Percentiles rank a stretch among this genome's conserved stretches.
Evolutionary conservation across 345 rosid species (phyloP).

Genomic region (Camelina laxa): DNA sequence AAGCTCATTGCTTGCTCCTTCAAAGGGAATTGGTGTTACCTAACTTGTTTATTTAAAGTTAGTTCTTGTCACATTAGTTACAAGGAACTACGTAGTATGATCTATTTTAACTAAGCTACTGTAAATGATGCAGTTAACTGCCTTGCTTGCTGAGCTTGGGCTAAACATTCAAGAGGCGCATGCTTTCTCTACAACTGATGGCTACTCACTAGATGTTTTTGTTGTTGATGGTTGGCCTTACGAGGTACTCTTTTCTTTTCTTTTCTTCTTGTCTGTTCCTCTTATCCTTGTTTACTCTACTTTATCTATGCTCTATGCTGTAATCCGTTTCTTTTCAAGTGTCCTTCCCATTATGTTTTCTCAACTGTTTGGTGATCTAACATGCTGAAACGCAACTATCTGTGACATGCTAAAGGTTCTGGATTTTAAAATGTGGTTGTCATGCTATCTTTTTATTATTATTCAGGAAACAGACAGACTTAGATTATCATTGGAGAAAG

Average conservation of each 20-base stretch:
- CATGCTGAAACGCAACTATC: conserved; percentile 8
- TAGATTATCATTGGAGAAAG: conserved; percentile 71
- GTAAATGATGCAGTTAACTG: conserved; percentile 71
- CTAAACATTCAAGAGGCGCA: conserved; percentile 99
- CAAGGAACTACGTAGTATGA: not conserved
- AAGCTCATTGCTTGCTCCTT: conserved; percentile 25
- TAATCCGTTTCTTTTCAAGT: not conserved
- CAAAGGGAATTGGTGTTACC: not conserved
- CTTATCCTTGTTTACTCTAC: conserved; percentile 10
- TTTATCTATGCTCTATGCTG: conserved; percentile 5
- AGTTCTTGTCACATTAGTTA: conserved; percentile 13
- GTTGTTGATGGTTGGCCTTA: conserved; percentile 99
- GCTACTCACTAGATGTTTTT: conserved; percentile 95
- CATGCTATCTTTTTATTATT: conserved; percentile 39
- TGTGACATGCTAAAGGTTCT: not conserved
- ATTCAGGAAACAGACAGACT: conserved; percentile 83
- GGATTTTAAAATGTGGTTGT: conserved; percentile 33
- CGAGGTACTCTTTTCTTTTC: conserved; percentile 68
- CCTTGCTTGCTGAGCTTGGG: conserved; percentile 88
- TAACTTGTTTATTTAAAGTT: not conserved
- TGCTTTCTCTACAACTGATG: conserved; percentile 91
- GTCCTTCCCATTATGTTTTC: too few relatives aligned
- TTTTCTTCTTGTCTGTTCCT: not conserved
- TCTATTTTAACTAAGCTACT: conserved; percentile 16
- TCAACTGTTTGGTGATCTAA: not conserved